Evolutionary conservation across 805 yeast species (phyloP).

Genomic region (Wickerhamomyces queroliae): DNA sequence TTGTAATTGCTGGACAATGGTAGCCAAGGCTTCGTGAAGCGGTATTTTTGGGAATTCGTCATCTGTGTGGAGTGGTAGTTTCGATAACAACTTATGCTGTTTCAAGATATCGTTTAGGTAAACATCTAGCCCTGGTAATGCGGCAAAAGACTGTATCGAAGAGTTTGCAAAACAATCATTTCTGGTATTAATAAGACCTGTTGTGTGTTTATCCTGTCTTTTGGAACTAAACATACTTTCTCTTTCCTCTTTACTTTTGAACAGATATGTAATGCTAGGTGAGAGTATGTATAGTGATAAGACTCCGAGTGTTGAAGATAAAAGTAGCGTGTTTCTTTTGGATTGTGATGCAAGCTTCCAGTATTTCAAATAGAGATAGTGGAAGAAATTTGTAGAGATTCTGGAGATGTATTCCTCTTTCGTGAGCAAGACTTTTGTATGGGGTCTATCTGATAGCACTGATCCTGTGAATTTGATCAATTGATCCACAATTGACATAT

Average conservation of each 20-base stretch:
- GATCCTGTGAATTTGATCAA: neutral
- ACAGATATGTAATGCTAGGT: slow-evolving; percentile 21
- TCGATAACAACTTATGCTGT: slow-evolving; percentile 13
- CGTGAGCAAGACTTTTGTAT: slow-evolving; percentile 1
- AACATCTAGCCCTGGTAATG: slow-evolving; percentile 51
- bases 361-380: slow-evolving; percentile 13
- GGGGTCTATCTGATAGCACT: neutral
- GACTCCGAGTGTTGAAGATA: slow-evolving; percentile 16
- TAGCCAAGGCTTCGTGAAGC: slow-evolving; percentile 53
- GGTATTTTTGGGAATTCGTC: slow-evolving; percentile 34
- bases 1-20: slow-evolving; percentile 50
- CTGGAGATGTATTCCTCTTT: slow-evolving; percentile 12
- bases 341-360: slow-evolving; percentile 16
- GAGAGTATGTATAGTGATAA: slow-evolving; percentile 25
- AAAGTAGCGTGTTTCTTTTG: slow-evolving; percentile 16
- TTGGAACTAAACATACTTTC: slow-evolving; percentile 31
- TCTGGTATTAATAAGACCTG: slow-evolving; percentile 76
- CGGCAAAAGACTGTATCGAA: slow-evolving; percentile 71
- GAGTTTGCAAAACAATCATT: slow-evolving; percentile 94
- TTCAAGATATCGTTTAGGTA: slow-evolving; percentile 40
- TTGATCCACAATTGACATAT: slow-evolving; percentile 6
- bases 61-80: slow-evolving; percentile 5
- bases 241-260: slow-evolving; percentile 15
- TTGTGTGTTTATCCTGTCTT: slow-evolving; percentile 68
- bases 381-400: slow-evolving; percentile 7